Conservation (phyloP, 306 rosid genomes). For the Rosa rugosa region DNA sequence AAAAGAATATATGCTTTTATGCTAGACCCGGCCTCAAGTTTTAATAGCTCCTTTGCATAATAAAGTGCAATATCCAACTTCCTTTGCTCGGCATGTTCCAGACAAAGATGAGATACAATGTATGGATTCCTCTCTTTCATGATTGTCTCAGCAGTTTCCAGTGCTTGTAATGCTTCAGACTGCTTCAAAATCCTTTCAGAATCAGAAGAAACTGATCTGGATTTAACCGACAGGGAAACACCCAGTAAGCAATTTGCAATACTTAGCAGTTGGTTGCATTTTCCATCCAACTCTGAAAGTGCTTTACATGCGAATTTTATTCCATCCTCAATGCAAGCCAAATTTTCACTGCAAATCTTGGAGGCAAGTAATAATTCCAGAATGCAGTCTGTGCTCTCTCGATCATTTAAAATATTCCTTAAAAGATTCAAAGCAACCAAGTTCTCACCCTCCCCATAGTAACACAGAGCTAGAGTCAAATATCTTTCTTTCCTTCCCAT, state of each 20-base stretch:
- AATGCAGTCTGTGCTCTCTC: slow-evolving; percentile 49
- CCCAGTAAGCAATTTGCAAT: slow-evolving; percentile 72
- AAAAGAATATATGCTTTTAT: slow-evolving; percentile 51
- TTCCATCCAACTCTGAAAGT: slow-evolving; percentile 49
- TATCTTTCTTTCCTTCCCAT: slow-evolving; percentile 57
- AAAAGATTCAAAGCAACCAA: slow-evolving; percentile 70
- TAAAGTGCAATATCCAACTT: slow-evolving; percentile 62
- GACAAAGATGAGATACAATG: slow-evolving; percentile 67
- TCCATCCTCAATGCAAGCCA: slow-evolving; percentile 61
- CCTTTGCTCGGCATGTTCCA: slow-evolving; percentile 88
- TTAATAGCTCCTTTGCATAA: slow-evolving; percentile 62
- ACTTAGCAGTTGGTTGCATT: slow-evolving; percentile 55
- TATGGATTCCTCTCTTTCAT: slow-evolving; percentile 65
- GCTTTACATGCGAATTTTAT: slow-evolving; percentile 51
- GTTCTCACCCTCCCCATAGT: slow-evolving; percentile 63
- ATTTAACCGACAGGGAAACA: slow-evolving; percentile 58
- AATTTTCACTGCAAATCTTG: slow-evolving; percentile 72
- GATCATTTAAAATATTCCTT: slow-evolving; percentile 57
- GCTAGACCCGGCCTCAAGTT: slow-evolving; percentile 76
- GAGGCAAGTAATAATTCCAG: slow-evolving; percentile 67
- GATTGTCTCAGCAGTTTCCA: slow-evolving; percentile 53
- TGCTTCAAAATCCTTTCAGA: slow-evolving; percentile 60
- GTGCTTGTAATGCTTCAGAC: slow-evolving; percentile 62
- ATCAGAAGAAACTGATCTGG: slow-evolving; percentile 57
- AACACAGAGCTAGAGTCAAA: slow-evolving; percentile 69